Percentiles rank a stretch among this genome's conserved stretches.
Conservation (phyloP, 176 grass and related monocot genomes). For the Rhipidocladum racemiflorum region DNA sequence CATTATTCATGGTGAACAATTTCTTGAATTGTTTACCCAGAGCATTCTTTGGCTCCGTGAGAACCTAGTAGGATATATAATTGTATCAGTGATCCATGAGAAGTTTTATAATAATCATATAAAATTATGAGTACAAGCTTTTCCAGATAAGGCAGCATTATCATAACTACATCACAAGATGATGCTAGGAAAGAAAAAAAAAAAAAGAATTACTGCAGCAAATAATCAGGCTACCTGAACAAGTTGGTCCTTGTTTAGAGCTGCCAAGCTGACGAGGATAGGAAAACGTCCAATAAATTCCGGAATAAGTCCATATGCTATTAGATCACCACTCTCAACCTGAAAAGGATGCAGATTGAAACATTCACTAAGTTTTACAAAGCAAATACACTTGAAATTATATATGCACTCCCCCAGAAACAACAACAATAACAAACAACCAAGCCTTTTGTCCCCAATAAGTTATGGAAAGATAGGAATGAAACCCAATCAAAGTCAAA, state of each 20-base stretch:
- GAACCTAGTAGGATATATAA: conserved; percentile 58
- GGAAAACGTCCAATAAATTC: conserved; percentile 99
- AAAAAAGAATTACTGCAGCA: neutral
- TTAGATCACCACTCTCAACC: conserved; percentile 97
- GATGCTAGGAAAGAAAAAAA: neutral
- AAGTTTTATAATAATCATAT: conserved; percentile 6
- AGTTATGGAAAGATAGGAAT: no score
- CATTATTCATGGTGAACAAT: conserved; percentile 96
- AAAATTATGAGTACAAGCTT: neutral
- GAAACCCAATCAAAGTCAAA: no score
- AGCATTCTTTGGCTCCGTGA: conserved; percentile 87
- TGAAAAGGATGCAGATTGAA: conserved; percentile 33
- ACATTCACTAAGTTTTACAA: conserved; percentile 20
- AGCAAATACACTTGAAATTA: neutral
- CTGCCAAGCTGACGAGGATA: conserved; percentile 80
- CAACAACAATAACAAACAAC: neutral
- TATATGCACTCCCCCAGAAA: neutral
- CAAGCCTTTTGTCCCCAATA: no score
- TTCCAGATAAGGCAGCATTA: neutral
- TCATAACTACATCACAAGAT: neutral
- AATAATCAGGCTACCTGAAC: conserved; percentile 56
- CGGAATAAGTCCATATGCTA: conserved; percentile 94
- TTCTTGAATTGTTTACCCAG: conserved; percentile 96
- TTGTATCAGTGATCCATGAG: conserved; percentile 12
- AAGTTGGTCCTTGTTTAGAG: conserved; percentile 88